Base-by-base conservation (phyloP, 306 rosid species). In the Quercus parvula region DNA sequence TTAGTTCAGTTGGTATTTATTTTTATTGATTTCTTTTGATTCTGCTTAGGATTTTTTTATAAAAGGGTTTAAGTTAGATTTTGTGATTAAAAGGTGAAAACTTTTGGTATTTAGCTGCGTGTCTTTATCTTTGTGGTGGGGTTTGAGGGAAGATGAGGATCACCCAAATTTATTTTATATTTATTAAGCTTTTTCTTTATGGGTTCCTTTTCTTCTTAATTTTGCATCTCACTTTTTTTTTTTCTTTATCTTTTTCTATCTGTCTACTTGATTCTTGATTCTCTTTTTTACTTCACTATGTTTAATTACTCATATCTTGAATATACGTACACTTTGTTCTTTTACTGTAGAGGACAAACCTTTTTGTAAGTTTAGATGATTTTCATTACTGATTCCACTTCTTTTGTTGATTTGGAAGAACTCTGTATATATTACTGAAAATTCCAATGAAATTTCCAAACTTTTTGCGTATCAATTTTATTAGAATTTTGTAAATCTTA, bases 141-240 rank as follows among this genome's bases (percentile, higher is more conserved):
- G 46, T 72, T 61, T 61, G 69, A 19, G 76, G 68, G 71, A 59
- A 79, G 74, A 56, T 81, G 67, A 59, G 82, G 74, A 56, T 81
- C 81, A 70, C 49, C 5, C 28, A 6, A 63, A 52, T 77, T 41
- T 79, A 35, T 27, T 73, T 54, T 38, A 64, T 49, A 27, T 82
- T 71, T 41, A 38, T 49, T 22, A 55, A 56, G 30, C 63, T 46
- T 0, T 41, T 5, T 73, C 41, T 35, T 49, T 4, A 58, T 71
- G 22, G 67, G 75, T 35, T 64, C n/a, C 15, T 62, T 81, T 59
- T 28, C 58, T 35, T 59, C 66, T 28, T 31, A 58, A 24, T 54
- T 77, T 77, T 78, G 80, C 84, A 46, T 71, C 74, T 61, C 77
- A 18, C 84, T 78, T 82, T 78, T 78, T 78, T 78, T 24, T 78